A percentile compares a stretch with the other conserved stretches of the same genome.
phyloP scores from a whole-genome alignment of 2,329 filamentous ascomycete genomes.

The Aspergillus pseudoglaucus region DNA sequence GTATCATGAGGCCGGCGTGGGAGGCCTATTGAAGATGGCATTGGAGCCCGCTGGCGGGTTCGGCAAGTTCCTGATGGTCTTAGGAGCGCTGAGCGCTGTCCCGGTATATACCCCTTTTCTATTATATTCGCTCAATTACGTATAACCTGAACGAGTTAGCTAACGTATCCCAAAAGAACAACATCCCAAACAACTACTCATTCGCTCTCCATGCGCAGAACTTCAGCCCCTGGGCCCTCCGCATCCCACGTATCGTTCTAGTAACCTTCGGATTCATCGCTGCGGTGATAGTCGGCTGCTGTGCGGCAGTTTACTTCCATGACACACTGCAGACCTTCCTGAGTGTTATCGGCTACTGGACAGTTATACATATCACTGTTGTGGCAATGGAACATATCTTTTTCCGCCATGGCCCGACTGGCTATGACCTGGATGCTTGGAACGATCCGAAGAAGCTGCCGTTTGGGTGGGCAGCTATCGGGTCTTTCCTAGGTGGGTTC shows the following conservation, averaged over 20 bases:
- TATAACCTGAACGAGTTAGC: not conserved
- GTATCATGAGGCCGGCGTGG: slow-evolving; percentile 20
- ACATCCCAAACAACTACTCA: slow-evolving; percentile 34
- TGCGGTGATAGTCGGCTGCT: slow-evolving; percentile 28
- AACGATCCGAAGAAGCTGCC: slow-evolving; percentile 20
- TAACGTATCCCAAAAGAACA: slow-evolving; percentile 19
- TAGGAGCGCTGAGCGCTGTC: slow-evolving; percentile 28
- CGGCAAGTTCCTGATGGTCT: slow-evolving; percentile 29
- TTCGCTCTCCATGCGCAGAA: slow-evolving; percentile 32
- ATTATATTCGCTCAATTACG: not conserved
- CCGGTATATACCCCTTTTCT: slow-evolving; percentile 15
- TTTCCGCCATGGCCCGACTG: slow-evolving; percentile 26
- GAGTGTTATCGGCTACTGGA: slow-evolving; percentile 46
- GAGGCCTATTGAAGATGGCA: slow-evolving; percentile 26
- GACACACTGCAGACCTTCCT: slow-evolving; percentile 42
- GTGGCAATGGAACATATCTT: slow-evolving; percentile 30
- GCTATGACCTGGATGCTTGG: slow-evolving; percentile 31
- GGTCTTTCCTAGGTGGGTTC: slow-evolving; percentile 26
- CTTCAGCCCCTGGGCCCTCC: slow-evolving; percentile 27
- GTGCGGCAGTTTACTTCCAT: slow-evolving; percentile 25
- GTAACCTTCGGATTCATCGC: slow-evolving; percentile 29
- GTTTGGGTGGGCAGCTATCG: slow-evolving; percentile 30
- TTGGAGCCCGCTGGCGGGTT: slow-evolving; percentile 27
- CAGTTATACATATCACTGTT: slow-evolving; percentile 33
- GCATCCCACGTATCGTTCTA: slow-evolving; percentile 25